A percentile compares a stretch with the other conserved stretches of the same genome.
Conservation (phyloP, 2,329 filamentous ascomycete species). For the Aspergillus brunneoviolaceus region DNA sequence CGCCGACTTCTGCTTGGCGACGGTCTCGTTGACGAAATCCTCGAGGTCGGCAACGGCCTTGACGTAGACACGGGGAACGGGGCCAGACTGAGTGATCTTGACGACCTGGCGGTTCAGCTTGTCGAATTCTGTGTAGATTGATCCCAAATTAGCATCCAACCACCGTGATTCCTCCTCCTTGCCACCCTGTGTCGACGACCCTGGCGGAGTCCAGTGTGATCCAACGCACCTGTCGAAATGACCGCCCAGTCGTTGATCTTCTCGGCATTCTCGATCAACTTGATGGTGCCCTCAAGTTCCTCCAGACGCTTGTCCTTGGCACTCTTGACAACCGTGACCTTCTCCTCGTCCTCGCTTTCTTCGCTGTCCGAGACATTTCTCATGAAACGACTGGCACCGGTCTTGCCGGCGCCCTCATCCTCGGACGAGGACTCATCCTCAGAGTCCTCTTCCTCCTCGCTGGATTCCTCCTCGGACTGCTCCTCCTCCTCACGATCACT, state of each 20-base stretch:
- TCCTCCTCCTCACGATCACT: conserved; percentile 69
- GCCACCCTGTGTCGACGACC: background rate
- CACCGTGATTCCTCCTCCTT: conserved; percentile 1
- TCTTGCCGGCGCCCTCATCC: conserved; percentile 58
- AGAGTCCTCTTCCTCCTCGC: conserved; percentile 57
- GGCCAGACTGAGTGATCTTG: conserved; percentile 74
- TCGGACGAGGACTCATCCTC: conserved; percentile 53
- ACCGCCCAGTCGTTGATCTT: conserved; percentile 98
- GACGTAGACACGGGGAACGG: conserved; percentile 86
- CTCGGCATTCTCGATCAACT: conserved; percentile 90
- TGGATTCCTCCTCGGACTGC: conserved; percentile 55
- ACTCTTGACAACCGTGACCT: conserved; percentile 85
- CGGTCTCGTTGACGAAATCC: conserved; percentile 88
- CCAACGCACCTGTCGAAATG: conserved; percentile 74
- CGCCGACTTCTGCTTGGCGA: conserved; percentile 92
- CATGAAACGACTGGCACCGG: conserved; percentile 82
- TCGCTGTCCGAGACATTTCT: conserved; percentile 73
- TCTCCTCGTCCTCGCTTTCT: conserved; percentile 81
- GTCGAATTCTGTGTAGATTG: conserved; percentile 70
- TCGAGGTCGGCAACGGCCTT: conserved; percentile 91
- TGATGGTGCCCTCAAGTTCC: conserved; percentile 86
- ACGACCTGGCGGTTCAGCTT: conserved; percentile 84
- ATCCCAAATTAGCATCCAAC: conserved; percentile 16
- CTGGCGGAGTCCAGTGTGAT: background rate
- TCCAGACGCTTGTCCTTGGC: conserved; percentile 97